These are phyloP conservation scores for Xylariomycetidae sp. DNA, from an alignment of 2,329 filamentous ascomycete genomes.

Conservation along the genomic window DNA sequence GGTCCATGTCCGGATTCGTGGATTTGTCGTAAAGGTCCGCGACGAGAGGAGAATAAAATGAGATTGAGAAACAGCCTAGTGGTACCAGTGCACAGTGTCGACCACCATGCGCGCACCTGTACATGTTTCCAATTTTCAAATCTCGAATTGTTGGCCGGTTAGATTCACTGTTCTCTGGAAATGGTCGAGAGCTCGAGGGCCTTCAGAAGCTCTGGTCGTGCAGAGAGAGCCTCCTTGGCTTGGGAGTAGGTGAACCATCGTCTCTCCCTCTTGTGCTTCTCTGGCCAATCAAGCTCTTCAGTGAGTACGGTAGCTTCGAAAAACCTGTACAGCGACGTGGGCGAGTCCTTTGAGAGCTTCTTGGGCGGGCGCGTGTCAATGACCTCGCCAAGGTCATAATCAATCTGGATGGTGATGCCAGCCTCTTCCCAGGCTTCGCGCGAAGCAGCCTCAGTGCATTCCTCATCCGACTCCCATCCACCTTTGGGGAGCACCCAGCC, in stretches of 20 bases:
- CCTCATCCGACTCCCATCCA: conserved; percentile 94
- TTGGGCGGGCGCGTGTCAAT: conserved; percentile 79
- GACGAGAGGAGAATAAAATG: too few species aligned
- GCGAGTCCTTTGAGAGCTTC: conserved; percentile 57
- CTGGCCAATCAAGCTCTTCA: conserved; percentile 86
- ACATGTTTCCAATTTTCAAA: too few species aligned
- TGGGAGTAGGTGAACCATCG: conserved; percentile 85
- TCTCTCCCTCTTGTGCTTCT: conserved; percentile 84
- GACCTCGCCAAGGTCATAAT: conserved; percentile 82
- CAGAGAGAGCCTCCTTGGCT: conserved; percentile 71
- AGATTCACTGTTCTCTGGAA: conserved; percentile 45
- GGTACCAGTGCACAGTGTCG: conserved; percentile 1
- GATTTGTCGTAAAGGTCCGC: too few species aligned
- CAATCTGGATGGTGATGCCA: conserved; percentile 80
- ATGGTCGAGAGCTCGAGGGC: conserved; percentile 79
- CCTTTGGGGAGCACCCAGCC: conserved; percentile 98
- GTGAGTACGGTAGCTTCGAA: conserved; percentile 84
- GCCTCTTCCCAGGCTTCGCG: conserved; percentile 98
- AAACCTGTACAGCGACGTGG: conserved; percentile 68
- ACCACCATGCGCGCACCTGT: too few species aligned
- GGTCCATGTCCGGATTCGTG: conserved; percentile 14
- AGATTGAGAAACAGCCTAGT: conserved; percentile 5
- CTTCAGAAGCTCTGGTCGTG: conserved; percentile 81
- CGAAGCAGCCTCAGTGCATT: conserved; percentile 76
- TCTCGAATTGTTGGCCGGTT: too few species aligned